Percentiles rank a stretch among this genome's conserved stretches.
phyloP scores from a whole-genome alignment of 2,329 filamentous ascomycete genomes.

The Xylariaceae sp. region DNA sequence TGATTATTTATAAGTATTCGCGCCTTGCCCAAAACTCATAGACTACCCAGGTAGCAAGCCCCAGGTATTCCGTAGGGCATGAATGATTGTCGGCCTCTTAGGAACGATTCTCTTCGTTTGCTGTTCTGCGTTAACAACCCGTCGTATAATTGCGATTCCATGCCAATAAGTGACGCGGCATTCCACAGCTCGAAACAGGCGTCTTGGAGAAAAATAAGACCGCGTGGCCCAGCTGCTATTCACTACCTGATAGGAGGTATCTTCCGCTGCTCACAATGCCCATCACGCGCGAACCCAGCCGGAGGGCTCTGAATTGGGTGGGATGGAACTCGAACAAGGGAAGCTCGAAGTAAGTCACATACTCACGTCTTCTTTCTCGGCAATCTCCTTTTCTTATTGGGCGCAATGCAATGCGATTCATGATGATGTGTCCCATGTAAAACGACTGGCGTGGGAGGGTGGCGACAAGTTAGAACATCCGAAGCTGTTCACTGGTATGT shows the following conservation, averaged over 20 bases:
- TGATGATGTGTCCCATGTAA: too few species aligned
- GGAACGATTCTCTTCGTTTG: background rate
- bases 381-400: background rate
- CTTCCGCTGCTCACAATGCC: slow-evolving; percentile 13
- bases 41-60: background rate
- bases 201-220: background rate
- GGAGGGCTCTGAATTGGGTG: slow-evolving; percentile 21
- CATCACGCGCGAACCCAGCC: slow-evolving; percentile 22
- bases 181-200: background rate
- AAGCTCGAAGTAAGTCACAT: slow-evolving; percentile 9
- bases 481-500: too few species aligned
- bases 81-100: background rate
- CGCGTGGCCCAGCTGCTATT: background rate
- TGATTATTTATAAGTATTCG: background rate
- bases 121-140: background rate
- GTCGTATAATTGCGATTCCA: background rate
- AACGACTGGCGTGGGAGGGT: too few species aligned
- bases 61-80: background rate
- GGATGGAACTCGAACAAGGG: slow-evolving; percentile 22
- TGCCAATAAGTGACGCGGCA: background rate
- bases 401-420: background rate
- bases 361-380: background rate
- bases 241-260: background rate
- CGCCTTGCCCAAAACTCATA: background rate
- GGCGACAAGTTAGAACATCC: too few species aligned